These are phyloP conservation scores for Coniella lustricola DNA, from an alignment of 2,329 filamentous ascomycete genomes.

Conservation along the genomic window DNA sequence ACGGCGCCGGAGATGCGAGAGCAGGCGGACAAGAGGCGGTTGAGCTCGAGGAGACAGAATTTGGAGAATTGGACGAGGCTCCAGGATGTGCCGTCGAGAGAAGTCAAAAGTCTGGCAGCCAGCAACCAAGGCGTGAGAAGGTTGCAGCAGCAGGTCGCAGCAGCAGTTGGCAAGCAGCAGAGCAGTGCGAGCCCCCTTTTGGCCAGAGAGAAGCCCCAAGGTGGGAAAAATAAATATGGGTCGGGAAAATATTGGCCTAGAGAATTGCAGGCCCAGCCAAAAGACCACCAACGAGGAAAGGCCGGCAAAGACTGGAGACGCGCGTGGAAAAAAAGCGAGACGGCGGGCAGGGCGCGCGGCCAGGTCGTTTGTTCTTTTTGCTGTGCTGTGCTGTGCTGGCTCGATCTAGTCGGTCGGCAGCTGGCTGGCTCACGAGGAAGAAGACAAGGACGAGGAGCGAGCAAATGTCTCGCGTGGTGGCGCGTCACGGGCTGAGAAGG, in stretches of 20 bases:
- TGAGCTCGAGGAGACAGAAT: not conserved
- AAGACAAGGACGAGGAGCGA: too few relatives aligned
- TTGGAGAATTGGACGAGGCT: not conserved
- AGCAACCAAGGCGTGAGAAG: not conserved
- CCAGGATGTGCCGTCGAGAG: slow-evolving; percentile 1
- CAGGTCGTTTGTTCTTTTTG: not conserved
- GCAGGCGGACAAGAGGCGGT: not conserved
- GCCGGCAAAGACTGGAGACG: not conserved
- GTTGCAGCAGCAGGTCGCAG: not conserved
- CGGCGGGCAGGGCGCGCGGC: not conserved
- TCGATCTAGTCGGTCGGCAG: not conserved
- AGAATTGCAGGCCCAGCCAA: not conserved
- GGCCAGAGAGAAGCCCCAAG: slow-evolving; percentile 1
- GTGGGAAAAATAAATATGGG: slow-evolving; percentile 14
- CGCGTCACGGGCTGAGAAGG: not conserved
- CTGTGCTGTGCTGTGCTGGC: too few relatives aligned
- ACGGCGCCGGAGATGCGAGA: not conserved
- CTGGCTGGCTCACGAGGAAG: not conserved
- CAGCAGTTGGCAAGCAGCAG: too few relatives aligned
- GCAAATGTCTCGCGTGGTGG: not conserved
- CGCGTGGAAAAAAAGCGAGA: not conserved
- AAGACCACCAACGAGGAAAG: not conserved
- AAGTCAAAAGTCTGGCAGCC: not conserved
- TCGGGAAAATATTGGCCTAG: slow-evolving; percentile 15
- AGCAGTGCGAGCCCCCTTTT: slow-evolving; percentile 5